A percentile compares a stretch with the other conserved stretches of the same genome.
Conservation (phyloP, 2,329 filamentous ascomycete species). For the Fusarium pseudoanthophilum region DNA sequence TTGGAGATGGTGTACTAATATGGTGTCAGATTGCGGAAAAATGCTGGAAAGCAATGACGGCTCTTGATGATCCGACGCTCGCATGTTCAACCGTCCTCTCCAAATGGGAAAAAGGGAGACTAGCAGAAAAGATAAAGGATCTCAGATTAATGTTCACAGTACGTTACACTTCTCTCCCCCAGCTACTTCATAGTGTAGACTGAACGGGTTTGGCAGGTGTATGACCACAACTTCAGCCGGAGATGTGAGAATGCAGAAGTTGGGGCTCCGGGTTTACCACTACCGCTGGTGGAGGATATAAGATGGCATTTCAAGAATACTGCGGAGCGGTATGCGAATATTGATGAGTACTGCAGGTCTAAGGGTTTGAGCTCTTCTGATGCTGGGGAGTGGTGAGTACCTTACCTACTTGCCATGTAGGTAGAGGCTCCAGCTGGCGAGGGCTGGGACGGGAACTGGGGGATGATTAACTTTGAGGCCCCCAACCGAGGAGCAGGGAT, state of each 20-base stretch:
- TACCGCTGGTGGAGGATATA: neutral
- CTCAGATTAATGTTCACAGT: neutral
- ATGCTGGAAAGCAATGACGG: neutral
- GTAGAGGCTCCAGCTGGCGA: neutral
- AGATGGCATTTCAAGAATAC: neutral
- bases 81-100: neutral
- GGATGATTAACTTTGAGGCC: constrained; percentile 15
- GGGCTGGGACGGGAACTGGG: neutral
- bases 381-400: neutral
- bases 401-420: neutral
- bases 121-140: neutral
- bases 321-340: neutral
- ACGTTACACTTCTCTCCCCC: neutral
- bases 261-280: neutral
- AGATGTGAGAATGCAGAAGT: neutral
- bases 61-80: neutral
- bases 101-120: neutral
- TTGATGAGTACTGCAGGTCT: neutral
- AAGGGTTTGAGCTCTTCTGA: neutral
- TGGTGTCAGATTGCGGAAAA: neutral
- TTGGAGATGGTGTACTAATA: neutral
- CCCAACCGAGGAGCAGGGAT: constrained; percentile 21
- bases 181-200: no score
- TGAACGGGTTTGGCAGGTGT: neutral
- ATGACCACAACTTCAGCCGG: neutral